Evolutionary conservation across 2,329 filamentous ascomycete genomes (phyloP).

Genomic region (Colletotrichum falcatum): DNA sequence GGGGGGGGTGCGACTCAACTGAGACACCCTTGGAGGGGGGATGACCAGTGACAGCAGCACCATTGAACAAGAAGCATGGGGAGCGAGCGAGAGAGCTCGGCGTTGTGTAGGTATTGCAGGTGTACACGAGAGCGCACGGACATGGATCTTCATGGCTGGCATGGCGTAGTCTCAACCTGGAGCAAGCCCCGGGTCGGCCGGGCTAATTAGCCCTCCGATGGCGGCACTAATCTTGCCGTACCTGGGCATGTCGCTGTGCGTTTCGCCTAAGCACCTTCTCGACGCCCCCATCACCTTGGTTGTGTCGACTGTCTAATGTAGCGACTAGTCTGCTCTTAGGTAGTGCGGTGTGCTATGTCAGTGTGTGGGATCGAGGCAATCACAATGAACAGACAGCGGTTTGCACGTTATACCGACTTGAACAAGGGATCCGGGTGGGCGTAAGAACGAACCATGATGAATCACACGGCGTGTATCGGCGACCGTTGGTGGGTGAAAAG

Average conservation of each 20-base stretch:
- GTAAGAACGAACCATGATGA: background rate
- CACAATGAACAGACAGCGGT: background rate
- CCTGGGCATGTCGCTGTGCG: background rate
- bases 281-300: background rate
- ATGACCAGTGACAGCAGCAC: background rate
- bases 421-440: background rate
- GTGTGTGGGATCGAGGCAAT: background rate
- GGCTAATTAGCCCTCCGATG: constrained; percentile 39
- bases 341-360: background rate
- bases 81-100: constrained; percentile 3
- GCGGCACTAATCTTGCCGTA: constrained; percentile 12
- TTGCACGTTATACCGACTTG: constrained; percentile 4
- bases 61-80: constrained; percentile 1
- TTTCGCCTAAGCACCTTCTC: background rate
- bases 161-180: constrained; percentile 38
- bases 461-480: constrained; percentile 8
- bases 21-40: constrained; percentile 13
- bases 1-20: constrained; percentile 17
- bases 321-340: constrained; percentile 9
- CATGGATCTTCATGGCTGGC: constrained; percentile 29
- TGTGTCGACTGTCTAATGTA: background rate
- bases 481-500: constrained; percentile 11
- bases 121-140: constrained; percentile 19
- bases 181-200: constrained; percentile 35
- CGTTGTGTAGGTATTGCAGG: background rate